Evolutionary conservation across 192 early-diverging fungal species (phyloP), one percentile per base, ranked within the genome.

Genomic region (Umbelopsis isabellina): DNA sequence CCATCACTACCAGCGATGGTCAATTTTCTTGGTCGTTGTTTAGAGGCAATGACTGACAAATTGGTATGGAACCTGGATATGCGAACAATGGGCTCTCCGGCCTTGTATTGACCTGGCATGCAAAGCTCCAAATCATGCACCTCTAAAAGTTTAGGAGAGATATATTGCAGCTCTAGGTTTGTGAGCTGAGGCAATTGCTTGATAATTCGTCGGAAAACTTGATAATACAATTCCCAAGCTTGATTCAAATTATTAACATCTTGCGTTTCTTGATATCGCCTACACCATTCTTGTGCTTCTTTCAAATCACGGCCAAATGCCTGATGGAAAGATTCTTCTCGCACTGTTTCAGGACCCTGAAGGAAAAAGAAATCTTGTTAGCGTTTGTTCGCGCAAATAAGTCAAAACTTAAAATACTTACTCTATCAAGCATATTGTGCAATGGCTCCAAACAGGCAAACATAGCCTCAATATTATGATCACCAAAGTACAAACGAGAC

Each of bases 151-250:
- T 90, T 91, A 22, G 96, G 97, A 4, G 97, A 95, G 9, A 95
- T 90, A 47, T 96, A 91, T 72, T 94, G 91, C 51, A 99, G 79
- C 55, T 97, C 91, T 47, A 97, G 82, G 11, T 89, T 93, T 12
- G 89, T 93, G 12, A 94, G 76, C 66, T 93, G 90, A 1, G 91
- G 89, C 48, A 95, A 83, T 70, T 94, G 93, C 73, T 94, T 90
- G 66, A 84, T 82, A 66, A 98, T 94, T 27, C 90, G 78, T 48
- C 87, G 81, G 80, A 93, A 95, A 6, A 91, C 91, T 46, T 91
- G 88, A 58, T 91, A 93, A 75, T 97, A 97, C 37, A 93, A 76
- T 69, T 97, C 94, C 96, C 96, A 98, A 4, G 95, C 95, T 71
- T 95, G 94, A 58, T 97, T 91, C 52, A 99, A 72, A 55, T 93